These are phyloP conservation scores for Drosera capensis DNA, from an alignment of 148 eudicot genomes.

Conservation along the genomic window DNA sequence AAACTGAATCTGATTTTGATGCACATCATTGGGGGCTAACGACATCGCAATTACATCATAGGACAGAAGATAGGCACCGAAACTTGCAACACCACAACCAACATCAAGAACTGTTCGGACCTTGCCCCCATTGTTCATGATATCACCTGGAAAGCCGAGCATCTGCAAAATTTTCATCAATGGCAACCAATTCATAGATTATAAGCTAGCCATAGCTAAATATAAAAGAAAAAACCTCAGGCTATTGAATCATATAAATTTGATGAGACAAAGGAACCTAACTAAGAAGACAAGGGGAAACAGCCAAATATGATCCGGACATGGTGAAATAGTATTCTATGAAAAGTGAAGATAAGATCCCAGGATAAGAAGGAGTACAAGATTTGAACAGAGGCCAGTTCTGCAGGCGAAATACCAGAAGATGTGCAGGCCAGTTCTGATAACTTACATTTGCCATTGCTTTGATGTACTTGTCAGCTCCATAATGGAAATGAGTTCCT, in stretches of 20 bases:
- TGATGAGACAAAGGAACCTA: too few relatives aligned
- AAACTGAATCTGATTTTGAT: slow-evolving; percentile 36
- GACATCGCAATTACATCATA: slow-evolving; percentile 31
- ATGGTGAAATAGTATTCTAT: too few relatives aligned
- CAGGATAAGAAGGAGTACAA: too few relatives aligned
- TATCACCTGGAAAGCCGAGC: slow-evolving; percentile 23
- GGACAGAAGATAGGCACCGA: slow-evolving; percentile 33
- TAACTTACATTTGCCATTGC: slow-evolving; percentile 7
- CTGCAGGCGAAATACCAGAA: too few relatives aligned
- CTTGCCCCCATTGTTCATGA: slow-evolving; percentile 23
- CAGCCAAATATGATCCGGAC: too few relatives aligned
- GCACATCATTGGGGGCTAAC: slow-evolving; percentile 35
- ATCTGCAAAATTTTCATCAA: too few relatives aligned
- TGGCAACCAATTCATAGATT: slow-evolving; percentile 5
- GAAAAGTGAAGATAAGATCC: too few relatives aligned
- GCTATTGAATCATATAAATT: too few relatives aligned
- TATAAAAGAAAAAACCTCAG: too few relatives aligned
- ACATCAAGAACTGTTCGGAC: slow-evolving; percentile 31
- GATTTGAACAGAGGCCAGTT: too few relatives aligned
- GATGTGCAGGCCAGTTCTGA: neutral
- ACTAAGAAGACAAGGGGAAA: too few relatives aligned
- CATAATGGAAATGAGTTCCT: slow-evolving; percentile 12
- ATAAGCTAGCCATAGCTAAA: too few relatives aligned
- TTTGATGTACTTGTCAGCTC: slow-evolving; percentile 12
- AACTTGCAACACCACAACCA: slow-evolving; percentile 42